These are phyloP conservation scores for Spinacia oleracea DNA, from an alignment of 179 eudicot species.

Conservation along the genomic window DNA sequence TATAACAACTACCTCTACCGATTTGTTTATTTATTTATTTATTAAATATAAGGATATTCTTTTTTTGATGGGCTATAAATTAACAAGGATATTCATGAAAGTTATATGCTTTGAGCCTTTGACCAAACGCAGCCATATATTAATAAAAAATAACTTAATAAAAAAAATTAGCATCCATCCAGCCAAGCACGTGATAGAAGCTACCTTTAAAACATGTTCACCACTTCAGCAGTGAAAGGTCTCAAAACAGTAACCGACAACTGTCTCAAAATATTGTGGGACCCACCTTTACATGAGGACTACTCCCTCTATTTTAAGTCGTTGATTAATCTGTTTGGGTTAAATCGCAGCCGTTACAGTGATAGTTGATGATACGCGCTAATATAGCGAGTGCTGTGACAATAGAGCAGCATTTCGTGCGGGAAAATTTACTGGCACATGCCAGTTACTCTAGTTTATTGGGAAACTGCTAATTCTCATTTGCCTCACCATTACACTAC, in stretches of 20 bases:
- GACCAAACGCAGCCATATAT: neutral
- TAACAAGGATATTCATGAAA: constrained; percentile 1
- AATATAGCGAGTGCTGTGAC: neutral
- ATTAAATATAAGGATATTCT: no score
- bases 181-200: constrained; percentile 23
- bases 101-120: constrained; percentile 14
- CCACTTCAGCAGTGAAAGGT: neutral
- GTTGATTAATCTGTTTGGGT: neutral
- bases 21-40: no score
- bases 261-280: neutral
- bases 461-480: neutral
- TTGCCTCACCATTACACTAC: neutral
- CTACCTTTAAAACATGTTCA: constrained; percentile 15
- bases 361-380: no score
- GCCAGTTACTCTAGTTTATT: neutral
- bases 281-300: neutral
- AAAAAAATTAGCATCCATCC: neutral
- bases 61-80: no score
- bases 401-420: neutral
- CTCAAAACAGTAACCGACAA: constrained; percentile 11
- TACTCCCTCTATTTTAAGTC: neutral
- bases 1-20: no score
- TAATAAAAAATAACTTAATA: neutral
- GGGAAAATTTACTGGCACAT: constrained; percentile 3
- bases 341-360: neutral